phyloP scores from a whole-genome alignment of 257 asterid genomes.

The Lavandula angustifolia region DNA sequence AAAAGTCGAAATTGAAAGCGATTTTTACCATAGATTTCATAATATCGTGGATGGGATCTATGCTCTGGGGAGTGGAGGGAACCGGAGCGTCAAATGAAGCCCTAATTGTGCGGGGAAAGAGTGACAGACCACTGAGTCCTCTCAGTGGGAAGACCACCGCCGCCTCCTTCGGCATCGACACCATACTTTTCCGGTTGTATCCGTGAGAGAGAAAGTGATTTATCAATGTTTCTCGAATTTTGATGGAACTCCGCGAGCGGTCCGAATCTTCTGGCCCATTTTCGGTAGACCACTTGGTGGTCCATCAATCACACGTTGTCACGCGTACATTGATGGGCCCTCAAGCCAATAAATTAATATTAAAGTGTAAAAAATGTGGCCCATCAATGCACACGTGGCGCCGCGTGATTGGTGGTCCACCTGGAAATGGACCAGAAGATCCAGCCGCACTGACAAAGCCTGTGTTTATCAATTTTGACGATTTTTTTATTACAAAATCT shows the following conservation, averaged over 20 bases:
- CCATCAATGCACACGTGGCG: no score
- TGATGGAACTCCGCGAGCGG: constrained; percentile 22
- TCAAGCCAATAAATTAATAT: no score
- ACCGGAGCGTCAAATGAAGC: constrained; percentile 39
- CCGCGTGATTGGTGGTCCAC: no score
- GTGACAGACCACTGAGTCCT: constrained; percentile 46
- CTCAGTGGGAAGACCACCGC: constrained; percentile 43
- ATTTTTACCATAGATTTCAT: constrained; percentile 59
- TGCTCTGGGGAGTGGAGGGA: constrained; percentile 43
- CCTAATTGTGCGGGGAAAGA: constrained; percentile 58
- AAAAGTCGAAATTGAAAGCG: background rate
- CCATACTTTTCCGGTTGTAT: constrained; percentile 12
- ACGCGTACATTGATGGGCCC: no score
- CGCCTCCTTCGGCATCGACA: constrained; percentile 42
- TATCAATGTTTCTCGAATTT: constrained; percentile 30
- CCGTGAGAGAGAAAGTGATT: constrained; percentile 28
- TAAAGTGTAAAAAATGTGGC: no score
- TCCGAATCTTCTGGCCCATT: no score
- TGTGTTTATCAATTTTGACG: no score
- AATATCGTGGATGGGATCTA: constrained; percentile 53
- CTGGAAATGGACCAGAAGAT: no score
- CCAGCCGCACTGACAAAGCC: no score
- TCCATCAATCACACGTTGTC: no score
- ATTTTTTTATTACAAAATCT: no score
- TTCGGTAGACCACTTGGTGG: no score